Percentiles rank a stretch among this genome's conserved stretches.
Evolutionary conservation across 2,329 filamentous ascomycete species (phyloP).

Genomic region (Neofusicoccum laricinum): DNA sequence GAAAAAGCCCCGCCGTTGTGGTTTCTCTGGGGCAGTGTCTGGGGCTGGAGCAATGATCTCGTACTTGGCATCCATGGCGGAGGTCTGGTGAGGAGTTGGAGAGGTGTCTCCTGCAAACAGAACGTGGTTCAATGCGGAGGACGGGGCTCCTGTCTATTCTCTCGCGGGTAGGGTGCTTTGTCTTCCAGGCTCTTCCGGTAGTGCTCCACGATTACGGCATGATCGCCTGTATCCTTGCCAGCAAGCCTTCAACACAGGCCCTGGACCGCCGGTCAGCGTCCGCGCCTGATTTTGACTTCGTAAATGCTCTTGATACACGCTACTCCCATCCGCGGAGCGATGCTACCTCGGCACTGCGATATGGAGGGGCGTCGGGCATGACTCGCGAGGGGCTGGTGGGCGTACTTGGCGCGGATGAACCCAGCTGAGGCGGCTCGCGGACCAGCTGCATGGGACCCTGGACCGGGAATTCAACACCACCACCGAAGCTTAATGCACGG

Average conservation of each 20-base stretch:
- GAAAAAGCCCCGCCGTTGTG: neutral
- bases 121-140: neutral
- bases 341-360: neutral
- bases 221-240: neutral
- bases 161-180: neutral
- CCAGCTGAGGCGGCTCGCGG: neutral
- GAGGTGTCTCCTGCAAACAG: neutral
- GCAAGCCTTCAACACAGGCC: neutral
- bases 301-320: neutral
- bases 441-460: neutral
- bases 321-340: neutral
- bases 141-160: neutral
- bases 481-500: neutral
- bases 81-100: neutral
- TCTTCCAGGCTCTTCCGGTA: neutral
- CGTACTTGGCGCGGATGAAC: neutral
- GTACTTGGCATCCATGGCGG: neutral
- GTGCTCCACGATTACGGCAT: neutral
- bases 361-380: neutral
- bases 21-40: neutral
- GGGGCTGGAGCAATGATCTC: neutral
- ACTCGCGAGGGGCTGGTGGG: neutral
- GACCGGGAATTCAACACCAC: neutral
- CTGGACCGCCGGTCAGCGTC: neutral
- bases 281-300: neutral